Conservation (phyloP, 257 asterid species). For the Agastache rugosa region DNA sequence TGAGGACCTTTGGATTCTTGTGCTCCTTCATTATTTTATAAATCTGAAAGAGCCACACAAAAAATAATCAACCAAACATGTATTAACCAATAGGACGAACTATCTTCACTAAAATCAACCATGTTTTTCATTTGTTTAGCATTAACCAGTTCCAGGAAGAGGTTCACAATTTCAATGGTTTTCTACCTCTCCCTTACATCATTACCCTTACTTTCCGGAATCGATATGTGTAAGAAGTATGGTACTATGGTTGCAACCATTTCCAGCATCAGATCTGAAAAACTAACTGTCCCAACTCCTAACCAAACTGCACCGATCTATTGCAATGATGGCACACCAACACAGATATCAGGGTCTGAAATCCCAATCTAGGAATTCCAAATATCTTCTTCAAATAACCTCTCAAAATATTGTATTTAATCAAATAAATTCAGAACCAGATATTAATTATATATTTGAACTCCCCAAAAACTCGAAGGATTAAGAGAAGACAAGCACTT, state of each 20-base stretch:
- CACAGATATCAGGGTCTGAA: background rate
- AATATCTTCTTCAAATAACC: background rate
- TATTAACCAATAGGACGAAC: slow-evolving; percentile 3
- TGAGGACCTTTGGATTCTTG: slow-evolving; percentile 97
- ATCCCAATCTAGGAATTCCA: background rate
- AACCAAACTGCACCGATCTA: background rate
- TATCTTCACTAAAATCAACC: background rate
- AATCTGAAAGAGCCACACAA: slow-evolving; percentile 55
- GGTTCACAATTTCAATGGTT: background rate
- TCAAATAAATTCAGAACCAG: background rate
- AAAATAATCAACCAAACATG: slow-evolving; percentile 24
- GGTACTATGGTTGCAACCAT: slow-evolving; percentile 12
- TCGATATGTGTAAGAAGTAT: background rate
- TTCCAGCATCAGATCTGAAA: slow-evolving; percentile 10
- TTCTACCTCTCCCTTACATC: background rate
- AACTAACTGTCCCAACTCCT: background rate
- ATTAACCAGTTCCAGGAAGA: slow-evolving; percentile 1
- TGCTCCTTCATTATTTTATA: slow-evolving; percentile 96
- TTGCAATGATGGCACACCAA: background rate
- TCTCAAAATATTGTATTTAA: background rate
- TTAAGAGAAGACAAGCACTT: background rate
- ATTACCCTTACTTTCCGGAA: background rate
- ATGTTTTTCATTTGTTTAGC: slow-evolving; percentile 1
- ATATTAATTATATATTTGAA: background rate
- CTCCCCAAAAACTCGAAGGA: background rate